These are phyloP conservation scores for Backusella macrospora DNA, from an alignment of 192 early-diverging fungal genomes.

Conservation along the genomic window DNA sequence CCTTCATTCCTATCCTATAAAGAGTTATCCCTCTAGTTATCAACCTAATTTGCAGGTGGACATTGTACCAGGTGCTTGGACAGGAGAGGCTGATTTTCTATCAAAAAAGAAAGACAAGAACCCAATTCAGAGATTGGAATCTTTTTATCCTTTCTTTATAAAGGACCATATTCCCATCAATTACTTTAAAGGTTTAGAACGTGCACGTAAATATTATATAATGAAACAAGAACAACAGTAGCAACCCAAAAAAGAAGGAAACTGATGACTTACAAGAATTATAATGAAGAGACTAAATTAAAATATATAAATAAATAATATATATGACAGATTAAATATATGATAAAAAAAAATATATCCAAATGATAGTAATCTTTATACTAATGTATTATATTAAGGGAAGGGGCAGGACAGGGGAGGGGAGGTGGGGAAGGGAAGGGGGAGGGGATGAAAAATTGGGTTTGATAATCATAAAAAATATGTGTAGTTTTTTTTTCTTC, in stretches of 20 bases:
- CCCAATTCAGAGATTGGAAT: slow-evolving; percentile 30
- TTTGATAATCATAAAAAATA: background rate
- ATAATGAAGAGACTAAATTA: background rate
- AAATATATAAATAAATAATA: background rate
- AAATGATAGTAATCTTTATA: no score
- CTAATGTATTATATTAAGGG: background rate
- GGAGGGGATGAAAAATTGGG: background rate
- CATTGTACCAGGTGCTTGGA: slow-evolving; percentile 28
- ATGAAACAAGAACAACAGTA: background rate
- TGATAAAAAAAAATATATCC: background rate
- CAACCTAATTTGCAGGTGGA: slow-evolving; percentile 26
- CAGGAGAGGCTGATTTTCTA: background rate
- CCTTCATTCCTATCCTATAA: slow-evolving; percentile 12
- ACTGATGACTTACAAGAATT: background rate
- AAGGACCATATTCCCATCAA: slow-evolving; percentile 36
- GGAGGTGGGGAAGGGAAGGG: background rate
- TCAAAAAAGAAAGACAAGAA: background rate
- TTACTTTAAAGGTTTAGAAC: slow-evolving; percentile 29
- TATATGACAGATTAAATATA: background rate
- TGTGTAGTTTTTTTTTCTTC: background rate
- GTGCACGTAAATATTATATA: slow-evolving; percentile 11
- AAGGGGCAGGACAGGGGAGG: background rate
- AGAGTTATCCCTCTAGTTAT: slow-evolving; percentile 28
- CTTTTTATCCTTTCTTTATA: slow-evolving; percentile 34
- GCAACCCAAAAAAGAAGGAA: background rate